phyloP scores from a whole-genome alignment of 768 basidiomycete species.

The Suillus subluteus region DNA sequence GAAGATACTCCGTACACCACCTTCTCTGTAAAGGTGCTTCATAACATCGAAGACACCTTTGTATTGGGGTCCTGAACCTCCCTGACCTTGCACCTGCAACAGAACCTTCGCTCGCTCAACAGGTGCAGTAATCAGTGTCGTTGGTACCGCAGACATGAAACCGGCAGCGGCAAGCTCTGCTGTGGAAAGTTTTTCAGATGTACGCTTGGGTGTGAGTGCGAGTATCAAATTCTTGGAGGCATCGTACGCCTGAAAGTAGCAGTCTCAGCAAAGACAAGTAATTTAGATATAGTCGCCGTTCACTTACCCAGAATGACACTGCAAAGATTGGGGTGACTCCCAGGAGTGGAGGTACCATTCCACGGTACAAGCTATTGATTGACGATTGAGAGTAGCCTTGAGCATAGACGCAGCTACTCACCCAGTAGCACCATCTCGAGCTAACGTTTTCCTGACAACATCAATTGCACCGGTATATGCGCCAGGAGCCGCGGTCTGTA shows the following conservation, averaged over 20 bases:
- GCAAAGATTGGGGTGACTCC: conserved; percentile 99
- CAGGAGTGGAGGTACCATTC: conserved; percentile 90
- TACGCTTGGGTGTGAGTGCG: conserved; percentile 77
- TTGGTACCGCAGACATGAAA: conserved; percentile 91
- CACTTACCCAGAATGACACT: conserved; percentile 91
- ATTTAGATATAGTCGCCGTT: not conserved
- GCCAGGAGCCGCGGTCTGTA: conserved; percentile 91
- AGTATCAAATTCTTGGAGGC: conserved; percentile 87
- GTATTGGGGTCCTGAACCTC: conserved; percentile 69
- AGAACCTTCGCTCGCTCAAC: conserved; percentile 97
- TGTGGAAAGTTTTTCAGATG: conserved; percentile 61
- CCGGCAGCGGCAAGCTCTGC: conserved; percentile 90
- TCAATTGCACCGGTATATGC: conserved; percentile 91
- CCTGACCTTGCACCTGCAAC: conserved; percentile 93
- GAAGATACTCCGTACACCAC: conserved; percentile 89
- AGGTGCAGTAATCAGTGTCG: conserved; percentile 91
- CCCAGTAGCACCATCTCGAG: conserved; percentile 91
- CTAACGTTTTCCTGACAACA: conserved; percentile 88
- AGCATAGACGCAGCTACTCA: conserved; percentile 34
- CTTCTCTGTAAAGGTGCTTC: conserved; percentile 88
- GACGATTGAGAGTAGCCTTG: conserved; percentile 9
- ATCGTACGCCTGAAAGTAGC: conserved; percentile 77
- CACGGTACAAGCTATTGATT: conserved; percentile 76
- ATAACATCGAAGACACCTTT: conserved; percentile 93
- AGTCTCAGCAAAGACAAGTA: conserved; percentile 13